Evolutionary conservation across 345 rosid genomes (phyloP), one percentile per base, ranked within the genome.

Genomic region (Camelina sativa): DNA sequence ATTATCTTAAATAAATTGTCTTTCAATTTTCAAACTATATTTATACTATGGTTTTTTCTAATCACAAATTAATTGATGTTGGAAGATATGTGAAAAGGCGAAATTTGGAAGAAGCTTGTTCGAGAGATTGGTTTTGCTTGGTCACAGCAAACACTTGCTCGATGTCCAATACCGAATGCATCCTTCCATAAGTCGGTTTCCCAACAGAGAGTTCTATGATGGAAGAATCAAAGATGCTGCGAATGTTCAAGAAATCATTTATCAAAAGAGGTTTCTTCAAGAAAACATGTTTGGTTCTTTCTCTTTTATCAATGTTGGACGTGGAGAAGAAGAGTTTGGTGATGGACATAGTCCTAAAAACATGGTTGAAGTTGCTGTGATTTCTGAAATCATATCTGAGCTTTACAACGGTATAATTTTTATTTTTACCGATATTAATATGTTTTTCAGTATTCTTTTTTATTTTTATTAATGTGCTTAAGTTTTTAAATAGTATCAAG

Each of bases 141-240:
- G 84, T 23, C 81, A 86, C 15, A 1, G 69, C 3, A 91, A 83
- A 51, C 88, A 88, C 48, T 82, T 86, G 22, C 73, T 88, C 4
- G 40, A 83, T 65, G 75, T 79, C 9, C 93, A 87, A 62, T 87
- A 88, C 50, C 69, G 97, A 28, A 91, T 91, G 92, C 96, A 91
- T 81, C 96, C 91, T 2, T 77, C 78, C 2, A 88, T 88, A 12
- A 88, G 93, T 28, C 16, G 3, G 23, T 86, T 88, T 34, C 91
- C 93, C 0, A 90, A 76, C 46, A 51, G 11, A 2, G 69, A 68
- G 5, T 85, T 90, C 56, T 90, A 90, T 48, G 2, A 0, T 35
- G 80, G 78, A 3, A 47, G 6, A 62, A 84, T 90, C 50, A n/a
- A 15, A 1, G 90, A 88, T 60, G 84, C 83, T 15, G 7, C 60